Evolutionary conservation across 2,329 filamentous ascomycete species (phyloP).

Genomic region (Sphaerulina vaccinii): DNA sequence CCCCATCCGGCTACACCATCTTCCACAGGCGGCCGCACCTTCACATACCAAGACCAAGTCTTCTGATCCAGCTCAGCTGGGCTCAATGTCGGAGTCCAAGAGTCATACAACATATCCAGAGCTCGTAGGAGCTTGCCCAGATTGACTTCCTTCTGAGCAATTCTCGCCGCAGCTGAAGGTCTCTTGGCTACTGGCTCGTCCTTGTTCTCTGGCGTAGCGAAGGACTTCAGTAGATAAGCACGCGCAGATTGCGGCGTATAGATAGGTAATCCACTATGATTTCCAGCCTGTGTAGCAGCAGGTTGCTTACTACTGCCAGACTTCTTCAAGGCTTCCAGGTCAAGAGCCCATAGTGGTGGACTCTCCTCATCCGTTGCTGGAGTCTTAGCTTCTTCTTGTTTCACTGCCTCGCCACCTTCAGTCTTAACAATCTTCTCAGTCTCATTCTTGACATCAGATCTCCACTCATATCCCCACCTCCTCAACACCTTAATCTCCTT

Average conservation of each 20-base stretch:
- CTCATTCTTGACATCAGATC: conserved; percentile 34
- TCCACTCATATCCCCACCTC: conserved; percentile 70
- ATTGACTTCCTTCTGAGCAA: conserved; percentile 66
- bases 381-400: conserved; percentile 12
- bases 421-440: conserved; percentile 31
- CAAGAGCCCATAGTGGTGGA: conserved; percentile 58
- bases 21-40: conserved; percentile 73
- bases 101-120: conserved; percentile 68
- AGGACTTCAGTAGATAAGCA: conserved; percentile 58
- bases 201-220: conserved; percentile 50
- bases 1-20: conserved; percentile 77
- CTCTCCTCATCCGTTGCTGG: conserved; percentile 34
- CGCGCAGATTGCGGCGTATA: conserved; percentile 70
- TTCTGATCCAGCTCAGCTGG: conserved; percentile 68
- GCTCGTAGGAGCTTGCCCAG: conserved; percentile 68
- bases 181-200: conserved; percentile 46
- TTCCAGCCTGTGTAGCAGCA: conserved; percentile 27
- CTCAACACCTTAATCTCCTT: conserved; percentile 74
- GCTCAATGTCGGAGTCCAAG: conserved; percentile 67
- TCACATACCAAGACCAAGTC: conserved; percentile 80
- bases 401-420: conserved; percentile 13
- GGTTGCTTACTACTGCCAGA: conserved; percentile 32
- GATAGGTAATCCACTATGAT: conserved; percentile 61
- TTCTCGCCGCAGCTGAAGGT: conserved; percentile 52
- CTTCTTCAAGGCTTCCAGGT: conserved; percentile 56